Percentiles rank a stretch among this genome's conserved stretches.
phyloP scores from a whole-genome alignment of 768 basidiomycete species.

The Russula ochroleuca region DNA sequence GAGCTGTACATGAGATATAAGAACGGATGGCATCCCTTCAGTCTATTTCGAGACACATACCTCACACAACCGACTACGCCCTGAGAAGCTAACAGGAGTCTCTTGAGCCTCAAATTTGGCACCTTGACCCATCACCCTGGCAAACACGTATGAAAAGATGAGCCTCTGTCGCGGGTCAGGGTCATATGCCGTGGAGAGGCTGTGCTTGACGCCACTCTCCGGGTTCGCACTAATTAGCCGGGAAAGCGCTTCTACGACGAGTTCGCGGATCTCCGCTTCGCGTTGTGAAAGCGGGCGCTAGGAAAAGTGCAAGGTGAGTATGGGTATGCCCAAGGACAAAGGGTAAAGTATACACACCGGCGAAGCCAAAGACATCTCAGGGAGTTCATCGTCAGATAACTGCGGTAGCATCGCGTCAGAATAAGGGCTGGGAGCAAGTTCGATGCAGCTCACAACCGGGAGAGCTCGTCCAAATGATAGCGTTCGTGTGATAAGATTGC shows the following conservation, averaged over 20 bases:
- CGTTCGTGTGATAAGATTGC: constrained; percentile 57
- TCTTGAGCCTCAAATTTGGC: constrained; percentile 66
- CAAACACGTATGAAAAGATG: constrained; percentile 83
- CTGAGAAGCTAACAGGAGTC: constrained; percentile 28
- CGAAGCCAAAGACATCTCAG: not conserved
- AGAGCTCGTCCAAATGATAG: constrained; percentile 52
- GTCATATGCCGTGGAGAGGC: constrained; percentile 74
- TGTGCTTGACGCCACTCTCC: constrained; percentile 86
- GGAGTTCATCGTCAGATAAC: constrained; percentile 12
- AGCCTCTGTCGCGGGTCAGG: constrained; percentile 61
- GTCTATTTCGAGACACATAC: constrained; percentile 27
- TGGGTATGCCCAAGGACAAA: not conserved
- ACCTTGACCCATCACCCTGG: constrained; percentile 73
- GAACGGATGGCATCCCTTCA: not conserved
- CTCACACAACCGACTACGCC: constrained; percentile 37
- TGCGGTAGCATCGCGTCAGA: constrained; percentile 6
- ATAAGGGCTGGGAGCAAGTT: not conserved
- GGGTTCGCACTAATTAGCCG: constrained; percentile 81
- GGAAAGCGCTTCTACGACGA: constrained; percentile 75
- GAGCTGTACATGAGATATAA: constrained; percentile 41
- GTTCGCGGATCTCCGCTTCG: constrained; percentile 55
- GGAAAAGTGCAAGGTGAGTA: not conserved
- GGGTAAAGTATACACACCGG: not conserved
- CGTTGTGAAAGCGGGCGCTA: constrained; percentile 27
- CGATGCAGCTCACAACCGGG: constrained; percentile 26